Evolutionary conservation across 2,329 filamentous ascomycete genomes (phyloP), one percentile per base, ranked within the genome.

Genomic region (Didymella sp.): DNA sequence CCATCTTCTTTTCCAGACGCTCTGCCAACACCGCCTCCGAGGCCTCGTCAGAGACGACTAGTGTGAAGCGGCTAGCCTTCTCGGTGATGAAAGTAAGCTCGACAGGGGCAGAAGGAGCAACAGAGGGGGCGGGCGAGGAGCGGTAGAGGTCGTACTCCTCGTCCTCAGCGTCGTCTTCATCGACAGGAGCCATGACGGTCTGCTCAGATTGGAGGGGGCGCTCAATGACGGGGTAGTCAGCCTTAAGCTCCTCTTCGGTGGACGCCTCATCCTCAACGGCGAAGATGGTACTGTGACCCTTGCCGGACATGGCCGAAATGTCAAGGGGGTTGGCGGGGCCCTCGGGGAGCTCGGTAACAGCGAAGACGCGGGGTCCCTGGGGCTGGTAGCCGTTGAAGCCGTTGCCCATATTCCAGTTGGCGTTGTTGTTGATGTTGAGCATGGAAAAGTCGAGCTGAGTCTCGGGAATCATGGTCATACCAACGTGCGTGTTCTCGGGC

Each of bases 401-500:
- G 74, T 85, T 88, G 73, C 80, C 82, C 75, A 83, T 87, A 41
- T 71, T 70, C 56, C 80, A 79, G 70, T 72, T 73, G 60, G 67
- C 73, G 63, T 69, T 73, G 69, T 73, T 75, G 66, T 73, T 75
- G 42, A 92, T 75, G 68, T 85, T 84, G 67, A 95, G 83, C 78
- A 89, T 85, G 51, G 87, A 86, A 67, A 92, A 88, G 69, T 96
- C 90, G 76, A 92, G 82, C 49, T 80, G 82, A 66, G 90, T 87
- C 77, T 96, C 92, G 1, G 92, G 91, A 43, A 96, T 87, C 84
- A 93, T 89, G 56, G 89, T 86, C 84, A 96, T 90, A 70, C 88
- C 88, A 63, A 93, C 79, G 56, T 85, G 84, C 24, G 80, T 75
- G 64, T 77, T 89, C 73, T 90, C 88, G 62, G 88, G 52, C 52